Conservation (phyloP, 1,284 basidiomycete species). For the Pseudozyma pruni region DNA sequence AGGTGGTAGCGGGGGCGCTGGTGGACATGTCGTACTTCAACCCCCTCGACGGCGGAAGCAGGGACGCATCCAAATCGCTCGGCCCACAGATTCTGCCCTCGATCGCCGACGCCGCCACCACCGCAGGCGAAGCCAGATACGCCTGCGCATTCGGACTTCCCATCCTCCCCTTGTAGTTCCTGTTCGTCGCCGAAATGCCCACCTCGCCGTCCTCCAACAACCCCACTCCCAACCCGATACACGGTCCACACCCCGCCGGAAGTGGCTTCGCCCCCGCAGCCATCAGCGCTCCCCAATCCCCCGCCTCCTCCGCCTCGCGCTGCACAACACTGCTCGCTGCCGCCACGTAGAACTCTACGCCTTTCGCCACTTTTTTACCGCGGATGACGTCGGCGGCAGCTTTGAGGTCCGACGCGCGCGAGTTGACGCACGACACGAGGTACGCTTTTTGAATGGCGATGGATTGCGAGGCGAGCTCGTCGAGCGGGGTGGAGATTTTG, state of each 20-base stretch:
- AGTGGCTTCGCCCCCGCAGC: constrained; percentile 89
- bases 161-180: constrained; percentile 99
- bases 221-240: constrained; percentile 94
- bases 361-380: constrained; percentile 81
- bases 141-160: constrained; percentile 93
- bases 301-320: constrained; percentile 82
- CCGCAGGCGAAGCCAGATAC: constrained; percentile 94
- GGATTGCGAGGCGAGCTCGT: constrained; percentile 77
- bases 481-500: constrained; percentile 91
- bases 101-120: constrained; percentile 93
- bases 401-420: constrained; percentile 91
- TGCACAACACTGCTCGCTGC: constrained; percentile 93
- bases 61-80: constrained; percentile 72
- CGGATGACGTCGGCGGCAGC: constrained; percentile 89
- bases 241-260: constrained; percentile 96
- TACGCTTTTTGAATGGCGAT: constrained; percentile 97
- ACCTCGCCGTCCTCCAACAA: constrained; percentile 92
- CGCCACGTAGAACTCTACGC: constrained; percentile 97
- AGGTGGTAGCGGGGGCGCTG: constrained; percentile 55
- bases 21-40: constrained; percentile 70
- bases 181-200: constrained; percentile 96
- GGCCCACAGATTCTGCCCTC: constrained; percentile 92
- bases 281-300: constrained; percentile 88
- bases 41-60: constrained; percentile 72
- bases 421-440: constrained; percentile 98